Evolutionary conservation across 257 asterid species (phyloP).

Genomic region (Buddleja alternifolia): DNA sequence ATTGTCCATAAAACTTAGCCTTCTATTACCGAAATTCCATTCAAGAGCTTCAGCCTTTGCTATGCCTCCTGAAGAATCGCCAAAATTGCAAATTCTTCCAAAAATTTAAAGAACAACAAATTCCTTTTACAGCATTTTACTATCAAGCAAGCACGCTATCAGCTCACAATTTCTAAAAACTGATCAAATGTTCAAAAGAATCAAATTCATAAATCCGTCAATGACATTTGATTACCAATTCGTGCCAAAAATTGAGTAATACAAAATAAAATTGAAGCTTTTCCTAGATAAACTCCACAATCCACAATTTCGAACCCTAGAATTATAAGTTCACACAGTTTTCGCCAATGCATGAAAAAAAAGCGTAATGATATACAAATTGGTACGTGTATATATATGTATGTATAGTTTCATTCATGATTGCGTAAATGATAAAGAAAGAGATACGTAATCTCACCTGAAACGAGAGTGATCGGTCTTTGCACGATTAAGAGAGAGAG

Average conservation of each 20-base stretch:
- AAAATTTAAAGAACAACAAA: neutral
- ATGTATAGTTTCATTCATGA: neutral
- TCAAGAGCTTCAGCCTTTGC: neutral
- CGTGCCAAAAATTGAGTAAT: neutral
- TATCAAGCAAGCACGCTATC: neutral
- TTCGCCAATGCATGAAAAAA: neutral
- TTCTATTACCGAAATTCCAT: neutral
- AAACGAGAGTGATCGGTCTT: conserved; percentile 35
- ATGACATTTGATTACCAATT: neutral
- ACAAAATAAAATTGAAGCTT: neutral
- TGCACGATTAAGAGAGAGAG: conserved; percentile 25
- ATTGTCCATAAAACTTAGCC: neutral
- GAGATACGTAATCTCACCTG: conserved; percentile 38
- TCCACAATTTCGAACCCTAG: conserved; percentile 3
- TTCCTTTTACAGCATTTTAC: neutral
- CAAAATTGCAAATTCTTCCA: neutral
- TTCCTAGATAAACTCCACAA: neutral
- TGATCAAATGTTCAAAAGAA: neutral
- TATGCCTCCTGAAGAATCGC: neutral
- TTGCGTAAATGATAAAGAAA: neutral
- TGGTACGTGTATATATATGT: neutral
- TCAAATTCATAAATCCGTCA: neutral
- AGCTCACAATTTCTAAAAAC: neutral
- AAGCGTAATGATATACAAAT: neutral
- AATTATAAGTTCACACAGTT: neutral